Base-by-base conservation (phyloP, 164 flowering plant species). In the Chloranthus sessilifolius region DNA sequence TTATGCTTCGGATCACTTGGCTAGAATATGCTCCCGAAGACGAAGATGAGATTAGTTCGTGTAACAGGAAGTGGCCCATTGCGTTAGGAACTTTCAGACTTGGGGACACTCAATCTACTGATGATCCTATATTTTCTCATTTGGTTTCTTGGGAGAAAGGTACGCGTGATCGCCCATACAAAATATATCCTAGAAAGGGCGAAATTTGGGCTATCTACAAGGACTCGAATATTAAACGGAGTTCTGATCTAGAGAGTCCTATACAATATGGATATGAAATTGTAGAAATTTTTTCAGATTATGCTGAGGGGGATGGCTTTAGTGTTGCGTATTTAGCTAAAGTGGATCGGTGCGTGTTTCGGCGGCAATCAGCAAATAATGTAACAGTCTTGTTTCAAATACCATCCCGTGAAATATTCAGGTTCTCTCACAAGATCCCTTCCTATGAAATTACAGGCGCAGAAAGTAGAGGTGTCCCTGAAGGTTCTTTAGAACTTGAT, bases 181-280 rank as follows among this genome's bases (percentile, higher is more conserved):
- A 65, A 43, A 57, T 82, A 45, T 73, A 72, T 51, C 90, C 90
- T 40, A 60, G 64, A 34, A 70, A 67, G 58, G 82, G 84, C 23
- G 84, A 83, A 50, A 70, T 71, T 19, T 83, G 90, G 90, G 86
- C 90, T 4, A 43, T 83, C 3, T 80, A 69, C 52, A 74, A 63
- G 59, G 43, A 71, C 53, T 76, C 86, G 90, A 72, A 76, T 50
- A 64, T 71, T 5, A 53, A 47, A 19, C 78, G 90, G 83, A 67
- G 55, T 15, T 57, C 62, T 7, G 68, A 69, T 19, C 78, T 80
- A 7, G 70, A 68, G 20, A 67, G 55, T 7, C 79, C 76, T 45
- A 39, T 47, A 12, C 39, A 59, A 3, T 69, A 50, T 41, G 52
- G 59, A 43, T 78, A 21, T 66, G 86, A 80, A 22, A 60, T 66